phyloP scores from a whole-genome alignment of 2,329 filamentous ascomycete genomes.

The Botrytis fabae region DNA sequence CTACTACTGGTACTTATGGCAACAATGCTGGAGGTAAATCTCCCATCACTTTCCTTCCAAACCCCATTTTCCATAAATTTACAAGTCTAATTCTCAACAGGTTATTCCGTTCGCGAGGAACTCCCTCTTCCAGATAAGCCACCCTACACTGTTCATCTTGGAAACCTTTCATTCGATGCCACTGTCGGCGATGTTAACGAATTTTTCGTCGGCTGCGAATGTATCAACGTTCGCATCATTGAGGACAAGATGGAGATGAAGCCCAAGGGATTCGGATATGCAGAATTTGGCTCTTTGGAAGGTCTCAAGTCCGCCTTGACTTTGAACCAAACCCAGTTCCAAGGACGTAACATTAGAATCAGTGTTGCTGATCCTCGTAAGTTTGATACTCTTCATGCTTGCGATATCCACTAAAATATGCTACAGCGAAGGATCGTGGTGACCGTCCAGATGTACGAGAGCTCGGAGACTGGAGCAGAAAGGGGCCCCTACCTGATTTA shows the following conservation, averaged over 20 bases:
- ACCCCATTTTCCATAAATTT: not conserved
- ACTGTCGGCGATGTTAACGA: slow-evolving; percentile 79
- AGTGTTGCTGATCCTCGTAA: slow-evolving; percentile 97
- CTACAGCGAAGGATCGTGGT: slow-evolving; percentile 74
- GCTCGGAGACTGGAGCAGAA: slow-evolving; percentile 87
- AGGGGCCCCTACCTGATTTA: slow-evolving; percentile 80
- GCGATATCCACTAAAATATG: slow-evolving; percentile 27
- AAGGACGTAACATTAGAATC: slow-evolving; percentile 86
- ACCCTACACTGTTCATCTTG: slow-evolving; percentile 92
- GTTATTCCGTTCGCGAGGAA: slow-evolving; percentile 68
- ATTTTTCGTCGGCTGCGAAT: slow-evolving; percentile 81
- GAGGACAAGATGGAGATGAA: slow-evolving; percentile 92
- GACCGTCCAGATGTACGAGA: slow-evolving; percentile 71
- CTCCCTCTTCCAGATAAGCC: slow-evolving; percentile 88
- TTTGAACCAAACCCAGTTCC: slow-evolving; percentile 78
- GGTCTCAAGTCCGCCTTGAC: slow-evolving; percentile 88
- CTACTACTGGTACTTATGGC: slow-evolving; percentile 40
- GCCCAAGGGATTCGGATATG: slow-evolving; percentile 97
- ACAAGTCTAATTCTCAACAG: slow-evolving; percentile 42
- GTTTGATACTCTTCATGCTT: slow-evolving; percentile 44
- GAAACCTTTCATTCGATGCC: slow-evolving; percentile 95
- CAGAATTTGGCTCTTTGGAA: slow-evolving; percentile 85
- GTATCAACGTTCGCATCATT: slow-evolving; percentile 91
- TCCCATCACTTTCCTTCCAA: not conserved
- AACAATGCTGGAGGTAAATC: slow-evolving; percentile 38